These are phyloP conservation scores for Verticillium nubilum DNA, from an alignment of 2,329 filamentous ascomycete species.

Conservation along the genomic window DNA sequence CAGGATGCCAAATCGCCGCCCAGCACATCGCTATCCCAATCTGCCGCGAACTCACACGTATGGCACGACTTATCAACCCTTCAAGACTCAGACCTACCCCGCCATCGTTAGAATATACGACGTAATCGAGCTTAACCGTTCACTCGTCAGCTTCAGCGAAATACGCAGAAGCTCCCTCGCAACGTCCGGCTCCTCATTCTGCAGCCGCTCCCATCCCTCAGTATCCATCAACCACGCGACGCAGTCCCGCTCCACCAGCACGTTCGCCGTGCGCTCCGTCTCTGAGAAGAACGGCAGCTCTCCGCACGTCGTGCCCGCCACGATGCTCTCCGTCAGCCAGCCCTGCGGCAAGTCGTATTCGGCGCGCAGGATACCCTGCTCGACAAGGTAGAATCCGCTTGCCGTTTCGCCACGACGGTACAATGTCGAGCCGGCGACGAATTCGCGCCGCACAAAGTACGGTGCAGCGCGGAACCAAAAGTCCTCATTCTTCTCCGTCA, in stretches of 20 bases:
- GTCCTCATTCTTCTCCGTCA: conserved; percentile 82
- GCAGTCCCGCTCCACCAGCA: conserved; percentile 74
- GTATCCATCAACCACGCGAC: conserved; percentile 76
- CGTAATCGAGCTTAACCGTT: conserved; percentile 74
- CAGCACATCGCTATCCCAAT: not conserved
- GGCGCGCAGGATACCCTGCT: conserved; percentile 80
- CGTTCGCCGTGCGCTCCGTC: conserved; percentile 80
- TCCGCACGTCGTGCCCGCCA: conserved; percentile 90
- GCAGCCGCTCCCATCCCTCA: conserved; percentile 66
- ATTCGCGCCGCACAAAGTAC: conserved; percentile 70
- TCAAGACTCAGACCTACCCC: conserved; percentile 22
- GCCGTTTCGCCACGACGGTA: conserved; percentile 74
- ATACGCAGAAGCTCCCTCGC: conserved; percentile 80
- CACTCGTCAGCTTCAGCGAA: conserved; percentile 87
- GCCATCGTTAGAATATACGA: conserved; percentile 47
- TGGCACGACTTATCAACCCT: not conserved
- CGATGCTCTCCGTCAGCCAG: conserved; percentile 81
- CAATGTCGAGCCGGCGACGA: conserved; percentile 63
- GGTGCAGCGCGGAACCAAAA: conserved; percentile 82
- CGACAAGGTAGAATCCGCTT: conserved; percentile 83
- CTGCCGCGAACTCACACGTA: not conserved
- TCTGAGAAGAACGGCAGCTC: conserved; percentile 95
- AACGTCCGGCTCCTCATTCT: conserved; percentile 68
- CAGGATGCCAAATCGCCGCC: not conserved
- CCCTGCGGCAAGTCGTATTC: conserved; percentile 92